Percentiles rank a stretch among this genome's conserved stretches.
These are phyloP conservation scores for Prosopis cineraria DNA, from an alignment of 306 rosid genomes.

Conservation along the genomic window DNA sequence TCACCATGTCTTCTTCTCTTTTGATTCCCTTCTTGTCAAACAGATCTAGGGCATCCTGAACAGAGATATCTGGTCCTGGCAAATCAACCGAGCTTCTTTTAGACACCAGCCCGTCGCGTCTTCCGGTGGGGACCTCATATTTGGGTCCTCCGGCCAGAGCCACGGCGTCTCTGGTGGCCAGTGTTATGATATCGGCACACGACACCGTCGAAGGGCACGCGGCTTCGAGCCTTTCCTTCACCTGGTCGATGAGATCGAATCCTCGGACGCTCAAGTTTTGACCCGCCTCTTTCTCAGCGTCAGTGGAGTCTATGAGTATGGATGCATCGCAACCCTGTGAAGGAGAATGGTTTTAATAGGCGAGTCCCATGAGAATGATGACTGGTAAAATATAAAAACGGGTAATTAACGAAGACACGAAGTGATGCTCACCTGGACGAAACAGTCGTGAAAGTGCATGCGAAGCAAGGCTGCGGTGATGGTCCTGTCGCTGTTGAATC, in stretches of 20 bases:
- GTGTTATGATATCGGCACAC: constrained; percentile 62
- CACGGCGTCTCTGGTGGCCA: constrained; percentile 57
- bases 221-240: constrained; percentile 44
- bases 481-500: constrained; percentile 40
- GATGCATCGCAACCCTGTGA: constrained; percentile 67
- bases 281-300: constrained; percentile 34
- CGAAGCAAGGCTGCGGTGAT: constrained; percentile 55
- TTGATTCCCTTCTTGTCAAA: not conserved
- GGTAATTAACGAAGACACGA: no score
- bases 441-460: constrained; percentile 71
- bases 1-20: not conserved
- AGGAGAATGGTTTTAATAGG: not conserved
- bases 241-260: constrained; percentile 50
- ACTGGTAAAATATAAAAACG: not conserved
- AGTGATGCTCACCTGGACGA: constrained; percentile 43
- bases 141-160: constrained; percentile 54
- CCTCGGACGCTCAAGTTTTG: constrained; percentile 46
- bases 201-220: constrained; percentile 61
- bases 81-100: not conserved
- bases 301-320: constrained; percentile 48
- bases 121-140: constrained; percentile 50
- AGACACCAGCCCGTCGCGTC: constrained; percentile 21
- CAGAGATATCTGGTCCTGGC: not conserved
- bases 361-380: not conserved
- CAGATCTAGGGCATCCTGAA: not conserved